Percentiles rank a stretch among this genome's conserved stretches.
phyloP scores from a whole-genome alignment of 345 rosid species.

The Dimocarpus longan region DNA sequence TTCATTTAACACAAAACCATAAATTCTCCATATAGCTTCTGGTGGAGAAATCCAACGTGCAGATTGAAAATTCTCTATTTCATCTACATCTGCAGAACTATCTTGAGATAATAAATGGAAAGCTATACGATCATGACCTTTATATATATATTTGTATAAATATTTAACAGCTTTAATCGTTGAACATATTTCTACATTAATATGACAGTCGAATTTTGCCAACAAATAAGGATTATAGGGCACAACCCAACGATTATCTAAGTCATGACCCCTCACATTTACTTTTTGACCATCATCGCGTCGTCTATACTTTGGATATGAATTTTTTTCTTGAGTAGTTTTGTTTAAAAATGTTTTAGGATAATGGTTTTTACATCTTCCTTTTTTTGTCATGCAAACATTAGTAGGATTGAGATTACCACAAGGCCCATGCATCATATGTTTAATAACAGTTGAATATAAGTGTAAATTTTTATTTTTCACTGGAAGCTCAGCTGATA shows the following conservation, averaged over 20 bases:
- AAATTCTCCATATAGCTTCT: neutral
- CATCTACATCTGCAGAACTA: neutral
- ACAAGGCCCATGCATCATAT: neutral
- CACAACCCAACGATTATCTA: neutral
- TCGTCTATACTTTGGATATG: neutral
- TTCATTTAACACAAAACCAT: neutral
- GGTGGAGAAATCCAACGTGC: neutral
- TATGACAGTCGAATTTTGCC: neutral
- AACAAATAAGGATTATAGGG: neutral
- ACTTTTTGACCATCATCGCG: neutral
- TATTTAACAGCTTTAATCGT: neutral
- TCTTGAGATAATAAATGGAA: neutral
- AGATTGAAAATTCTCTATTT: neutral
- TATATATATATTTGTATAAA: neutral
- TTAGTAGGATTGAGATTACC: neutral
- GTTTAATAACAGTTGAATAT: neutral
- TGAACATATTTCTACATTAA: neutral
- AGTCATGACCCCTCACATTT: neutral
- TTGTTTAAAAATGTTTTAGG: neutral
- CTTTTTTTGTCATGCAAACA: neutral
- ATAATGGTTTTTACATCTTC: neutral
- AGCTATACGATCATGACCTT: neutral
- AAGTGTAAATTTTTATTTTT: neutral
- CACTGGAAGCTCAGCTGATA: neutral
- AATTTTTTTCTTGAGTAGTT: neutral